Conservation (phyloP, 345 rosid genomes). For the Heritiera fomes region DNA sequence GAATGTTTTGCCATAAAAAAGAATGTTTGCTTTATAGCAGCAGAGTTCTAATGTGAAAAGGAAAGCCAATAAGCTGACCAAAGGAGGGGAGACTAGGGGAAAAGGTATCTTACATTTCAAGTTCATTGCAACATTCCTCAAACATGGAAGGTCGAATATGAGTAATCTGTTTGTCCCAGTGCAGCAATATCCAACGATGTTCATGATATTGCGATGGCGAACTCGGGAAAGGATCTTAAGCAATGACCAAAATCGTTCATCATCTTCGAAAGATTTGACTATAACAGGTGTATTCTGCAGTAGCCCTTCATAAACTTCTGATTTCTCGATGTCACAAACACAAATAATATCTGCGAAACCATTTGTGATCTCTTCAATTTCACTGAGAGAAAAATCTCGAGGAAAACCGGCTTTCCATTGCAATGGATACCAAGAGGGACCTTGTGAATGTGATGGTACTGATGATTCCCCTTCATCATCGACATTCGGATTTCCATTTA, state of each 20-base stretch:
- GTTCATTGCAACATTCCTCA: slow-evolving; percentile 36
- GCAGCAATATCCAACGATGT: slow-evolving; percentile 52
- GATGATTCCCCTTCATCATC: slow-evolving; percentile 20
- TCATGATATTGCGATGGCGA: slow-evolving; percentile 46
- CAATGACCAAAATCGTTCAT: slow-evolving; percentile 45
- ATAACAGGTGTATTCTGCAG: slow-evolving; percentile 37
- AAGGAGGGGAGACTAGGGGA: neutral
- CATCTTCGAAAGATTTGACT: slow-evolving; percentile 34
- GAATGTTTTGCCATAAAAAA: neutral
- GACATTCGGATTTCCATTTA: neutral
- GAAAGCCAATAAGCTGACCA: neutral
- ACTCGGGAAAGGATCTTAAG: slow-evolving; percentile 40
- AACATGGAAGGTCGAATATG: slow-evolving; percentile 36
- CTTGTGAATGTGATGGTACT: slow-evolving; percentile 15
- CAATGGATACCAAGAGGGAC: slow-evolving; percentile 40
- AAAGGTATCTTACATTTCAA: slow-evolving; percentile 30
- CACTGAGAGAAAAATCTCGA: slow-evolving; percentile 34
- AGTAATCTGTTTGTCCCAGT: slow-evolving; percentile 30
- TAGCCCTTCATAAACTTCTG: slow-evolving; percentile 32
- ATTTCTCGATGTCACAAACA: neutral
- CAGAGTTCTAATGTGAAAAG: neutral
- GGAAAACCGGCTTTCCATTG: slow-evolving; percentile 49
- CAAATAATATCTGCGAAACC: slow-evolving; percentile 28
- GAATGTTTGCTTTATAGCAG: neutral
- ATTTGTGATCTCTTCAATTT: slow-evolving; percentile 41